These are phyloP conservation scores for Pholiota conissans DNA, from an alignment of 768 basidiomycete species.

Conservation along the genomic window DNA sequence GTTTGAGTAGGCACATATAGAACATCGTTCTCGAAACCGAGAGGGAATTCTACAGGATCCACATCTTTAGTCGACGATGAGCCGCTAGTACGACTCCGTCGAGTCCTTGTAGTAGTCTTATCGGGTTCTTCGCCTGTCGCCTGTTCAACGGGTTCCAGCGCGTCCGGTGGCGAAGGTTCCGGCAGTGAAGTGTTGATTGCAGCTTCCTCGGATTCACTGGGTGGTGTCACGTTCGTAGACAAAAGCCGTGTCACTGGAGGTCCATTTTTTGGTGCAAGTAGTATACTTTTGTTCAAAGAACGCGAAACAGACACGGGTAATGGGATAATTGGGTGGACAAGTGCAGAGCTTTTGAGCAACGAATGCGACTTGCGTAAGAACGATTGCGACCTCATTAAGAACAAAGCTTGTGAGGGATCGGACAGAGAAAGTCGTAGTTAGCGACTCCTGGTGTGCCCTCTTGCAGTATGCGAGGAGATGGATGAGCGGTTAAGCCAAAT, in stretches of 20 bases:
- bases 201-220: conserved; percentile 16
- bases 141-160: conserved; percentile 11
- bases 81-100: conserved; percentile 33
- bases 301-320: conserved; percentile 13
- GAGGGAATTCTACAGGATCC: conserved; percentile 52
- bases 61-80: conserved; percentile 32
- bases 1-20: conserved; percentile 62
- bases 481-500: neutral
- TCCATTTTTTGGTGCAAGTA: conserved; percentile 4
- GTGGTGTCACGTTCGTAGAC: conserved; percentile 13
- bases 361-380: conserved; percentile 37
- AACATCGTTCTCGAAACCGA: conserved; percentile 46
- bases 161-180: conserved; percentile 16
- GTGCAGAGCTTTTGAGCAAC: conserved; percentile 32
- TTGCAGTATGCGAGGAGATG: neutral
- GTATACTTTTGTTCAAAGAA: conserved; percentile 15
- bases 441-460: neutral
- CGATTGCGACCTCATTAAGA: conserved; percentile 37
- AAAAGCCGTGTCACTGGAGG: conserved; percentile 11
- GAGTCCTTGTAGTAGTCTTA: conserved; percentile 36
- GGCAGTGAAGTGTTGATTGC: too few relatives aligned
- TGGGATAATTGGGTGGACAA: conserved; percentile 15
- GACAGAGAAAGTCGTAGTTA: neutral
- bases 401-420: neutral
- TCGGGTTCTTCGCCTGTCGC: conserved; percentile 40